Base-by-base conservation (phyloP, 768 basidiomycete species). In the Crassisporium funariophilum region DNA sequence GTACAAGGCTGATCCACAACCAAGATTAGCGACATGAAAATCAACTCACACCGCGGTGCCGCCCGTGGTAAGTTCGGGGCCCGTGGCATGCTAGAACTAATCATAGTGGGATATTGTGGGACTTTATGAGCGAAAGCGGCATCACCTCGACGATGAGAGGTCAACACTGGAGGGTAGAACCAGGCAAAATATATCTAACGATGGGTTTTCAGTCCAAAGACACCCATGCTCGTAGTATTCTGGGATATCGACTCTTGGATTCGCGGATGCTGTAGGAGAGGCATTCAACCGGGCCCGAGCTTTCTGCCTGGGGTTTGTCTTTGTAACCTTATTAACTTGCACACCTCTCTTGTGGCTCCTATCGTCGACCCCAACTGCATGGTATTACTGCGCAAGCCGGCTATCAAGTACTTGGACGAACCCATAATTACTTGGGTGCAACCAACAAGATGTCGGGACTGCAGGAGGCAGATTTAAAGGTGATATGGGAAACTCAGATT, bases 401-500 rank as follows among this genome's bases (percentile, higher is more conserved):
- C 19, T 35, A 11, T n/a, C 21, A 34, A 34, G 11, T 13, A 44
- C 31, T 43, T 10, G 27, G 24, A 34, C n/a, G n/a, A 43, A 12
- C 13, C 35, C 21, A 22, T 22, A 23, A 13, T 22, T 21, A 2
- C 31, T 23, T 35, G 17, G 24, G 20, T 16, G 3, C 29, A 41
- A 33, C 15, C 20, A 19, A 13, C 27, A 55, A 31, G 24, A 31
- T 37, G 29, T n/a, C 19, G 13, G 15, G 17, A 22, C 43, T 46
- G 16, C 24, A 40, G n/a, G 40, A 37, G 22, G 44, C 31, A 21
- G 50, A 46, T 6, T 17, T 38, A 21, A 22, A 43, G n/a, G 33
- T 49, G 23, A 40, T 52, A 33, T 9, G 38, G 16, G 47, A 56
- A 35, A 41, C 44, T 11, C 54, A 46, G 22, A 19, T 47, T 20